phyloP scores from a whole-genome alignment of 2,329 filamentous ascomycete genomes.

The Neobulgaria alba region DNA sequence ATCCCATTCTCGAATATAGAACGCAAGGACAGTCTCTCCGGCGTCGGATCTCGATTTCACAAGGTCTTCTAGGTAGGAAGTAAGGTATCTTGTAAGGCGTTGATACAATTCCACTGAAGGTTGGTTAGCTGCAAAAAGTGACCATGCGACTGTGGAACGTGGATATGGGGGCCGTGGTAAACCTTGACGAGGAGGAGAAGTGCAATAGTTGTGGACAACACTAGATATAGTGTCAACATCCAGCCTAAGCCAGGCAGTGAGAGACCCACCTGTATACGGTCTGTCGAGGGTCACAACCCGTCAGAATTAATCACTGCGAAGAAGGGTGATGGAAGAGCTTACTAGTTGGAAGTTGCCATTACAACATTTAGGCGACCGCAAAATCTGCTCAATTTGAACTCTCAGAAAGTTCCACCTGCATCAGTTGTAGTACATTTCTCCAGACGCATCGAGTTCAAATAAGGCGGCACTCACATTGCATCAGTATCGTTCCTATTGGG shows the following conservation, averaged over 20 bases:
- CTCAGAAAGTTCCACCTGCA: too few species aligned
- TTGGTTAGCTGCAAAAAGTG: constrained; percentile 61
- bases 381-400: too few species aligned
- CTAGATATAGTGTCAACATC: constrained; percentile 39
- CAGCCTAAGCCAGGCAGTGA: not conserved
- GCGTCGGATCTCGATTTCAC: constrained; percentile 69
- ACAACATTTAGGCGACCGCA: too few species aligned
- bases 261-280: too few species aligned
- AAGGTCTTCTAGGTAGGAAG: constrained; percentile 62
- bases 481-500: too few species aligned
- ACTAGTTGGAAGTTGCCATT: too few species aligned
- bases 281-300: too few species aligned
- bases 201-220: constrained; percentile 98
- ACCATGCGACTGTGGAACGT: constrained; percentile 10
- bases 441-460: too few species aligned
- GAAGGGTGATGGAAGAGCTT: too few species aligned
- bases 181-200: constrained; percentile 78
- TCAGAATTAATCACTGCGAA: too few species aligned
- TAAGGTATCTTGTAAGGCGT: constrained; percentile 80
- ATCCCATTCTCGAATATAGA: constrained; percentile 96
- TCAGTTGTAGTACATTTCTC: too few species aligned
- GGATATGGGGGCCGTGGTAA: constrained; percentile 23
- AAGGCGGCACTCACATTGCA: too few species aligned
- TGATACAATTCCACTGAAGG: constrained; percentile 94
- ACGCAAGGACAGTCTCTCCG: constrained; percentile 82